A percentile compares a stretch with the other conserved stretches of the same genome.
Conservation (phyloP, 2,329 filamentous ascomycete species). For the Trichoderma sp. region DNA sequence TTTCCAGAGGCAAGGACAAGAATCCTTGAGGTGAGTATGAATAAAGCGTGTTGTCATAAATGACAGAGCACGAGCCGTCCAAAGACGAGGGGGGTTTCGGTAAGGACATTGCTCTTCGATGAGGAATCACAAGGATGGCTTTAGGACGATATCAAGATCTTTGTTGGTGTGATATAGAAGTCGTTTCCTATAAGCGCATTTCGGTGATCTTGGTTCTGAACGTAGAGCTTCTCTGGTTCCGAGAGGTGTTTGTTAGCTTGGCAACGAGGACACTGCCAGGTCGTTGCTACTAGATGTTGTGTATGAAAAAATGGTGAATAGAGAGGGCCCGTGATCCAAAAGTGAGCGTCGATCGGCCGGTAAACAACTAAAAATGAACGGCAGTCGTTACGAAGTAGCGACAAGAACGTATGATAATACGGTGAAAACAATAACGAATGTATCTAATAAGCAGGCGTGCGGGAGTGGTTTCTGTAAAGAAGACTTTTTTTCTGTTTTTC, state of each 20-base stretch:
- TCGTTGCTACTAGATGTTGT: constrained; percentile 5
- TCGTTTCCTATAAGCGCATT: constrained; percentile 33
- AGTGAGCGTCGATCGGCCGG: constrained; percentile 14
- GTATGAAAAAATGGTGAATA: background rate
- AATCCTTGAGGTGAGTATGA: constrained; percentile 77
- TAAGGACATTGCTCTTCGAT: constrained; percentile 62
- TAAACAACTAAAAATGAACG: constrained; percentile 22
- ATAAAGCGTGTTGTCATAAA: constrained; percentile 83
- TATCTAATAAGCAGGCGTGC: constrained; percentile 15
- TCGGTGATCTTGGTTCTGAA: constrained; percentile 20
- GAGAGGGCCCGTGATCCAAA: constrained; percentile 11
- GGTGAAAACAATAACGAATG: constrained; percentile 15
- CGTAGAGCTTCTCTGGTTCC: background rate
- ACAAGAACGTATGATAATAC: constrained; percentile 15
- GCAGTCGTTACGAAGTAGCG: constrained; percentile 19
- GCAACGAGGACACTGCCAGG: constrained; percentile 23
- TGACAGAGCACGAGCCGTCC: constrained; percentile 77
- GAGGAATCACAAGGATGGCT: background rate
- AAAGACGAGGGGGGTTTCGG: constrained; percentile 72
- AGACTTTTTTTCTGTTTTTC: background rate
- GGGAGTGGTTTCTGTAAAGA: background rate
- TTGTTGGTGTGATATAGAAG: background rate
- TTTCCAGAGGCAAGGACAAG: constrained; percentile 69
- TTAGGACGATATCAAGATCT: constrained; percentile 13
- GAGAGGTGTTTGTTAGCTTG: background rate